A percentile compares a stretch with the other conserved stretches of the same genome.
Conservation (phyloP, 1,284 basidiomycete genomes). For the Flammula alnicola region DNA sequence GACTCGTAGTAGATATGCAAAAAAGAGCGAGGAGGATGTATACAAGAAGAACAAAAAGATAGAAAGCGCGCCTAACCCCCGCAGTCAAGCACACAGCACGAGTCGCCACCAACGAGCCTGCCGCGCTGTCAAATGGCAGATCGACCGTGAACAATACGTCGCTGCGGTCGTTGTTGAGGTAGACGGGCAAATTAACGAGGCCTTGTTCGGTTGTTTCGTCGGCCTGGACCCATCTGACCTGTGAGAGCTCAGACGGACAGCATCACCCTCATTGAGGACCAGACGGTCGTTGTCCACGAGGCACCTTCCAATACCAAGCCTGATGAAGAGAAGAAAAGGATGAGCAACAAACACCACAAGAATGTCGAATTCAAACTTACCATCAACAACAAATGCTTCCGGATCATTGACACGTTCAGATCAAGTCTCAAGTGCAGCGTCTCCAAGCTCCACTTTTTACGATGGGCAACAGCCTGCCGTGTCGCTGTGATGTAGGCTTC, state of each 20-base stretch:
- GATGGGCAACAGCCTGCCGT: slow-evolving; percentile 89
- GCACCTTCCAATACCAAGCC: slow-evolving; percentile 89
- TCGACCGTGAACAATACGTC: slow-evolving; percentile 89
- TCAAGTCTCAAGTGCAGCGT: slow-evolving; percentile 82
- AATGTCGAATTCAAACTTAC: slow-evolving; percentile 48
- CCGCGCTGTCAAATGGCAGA: slow-evolving; percentile 72
- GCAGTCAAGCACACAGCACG: slow-evolving; percentile 85
- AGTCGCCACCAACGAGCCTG: slow-evolving; percentile 73
- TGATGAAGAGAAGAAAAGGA: slow-evolving; percentile 37
- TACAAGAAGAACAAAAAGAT: background rate
- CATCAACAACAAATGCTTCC: slow-evolving; percentile 83
- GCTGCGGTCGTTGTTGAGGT: slow-evolving; percentile 89
- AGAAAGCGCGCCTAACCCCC: slow-evolving; percentile 45
- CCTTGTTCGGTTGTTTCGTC: slow-evolving; percentile 50
- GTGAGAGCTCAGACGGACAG: slow-evolving; percentile 78
- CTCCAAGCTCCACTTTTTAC: slow-evolving; percentile 90
- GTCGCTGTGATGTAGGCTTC: slow-evolving; percentile 95
- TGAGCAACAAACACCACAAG: slow-evolving; percentile 7
- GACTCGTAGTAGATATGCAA: background rate
- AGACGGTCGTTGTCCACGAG: slow-evolving; percentile 72
- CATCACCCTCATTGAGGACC: slow-evolving; percentile 81
- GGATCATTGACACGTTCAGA: slow-evolving; percentile 76
- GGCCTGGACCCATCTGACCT: slow-evolving; percentile 83
- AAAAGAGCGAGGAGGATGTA: background rate
- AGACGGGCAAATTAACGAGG: slow-evolving; percentile 85